These are phyloP conservation scores for Centaurea solstitialis DNA, from an alignment of 129 eudicot genomes.

Conservation along the genomic window DNA sequence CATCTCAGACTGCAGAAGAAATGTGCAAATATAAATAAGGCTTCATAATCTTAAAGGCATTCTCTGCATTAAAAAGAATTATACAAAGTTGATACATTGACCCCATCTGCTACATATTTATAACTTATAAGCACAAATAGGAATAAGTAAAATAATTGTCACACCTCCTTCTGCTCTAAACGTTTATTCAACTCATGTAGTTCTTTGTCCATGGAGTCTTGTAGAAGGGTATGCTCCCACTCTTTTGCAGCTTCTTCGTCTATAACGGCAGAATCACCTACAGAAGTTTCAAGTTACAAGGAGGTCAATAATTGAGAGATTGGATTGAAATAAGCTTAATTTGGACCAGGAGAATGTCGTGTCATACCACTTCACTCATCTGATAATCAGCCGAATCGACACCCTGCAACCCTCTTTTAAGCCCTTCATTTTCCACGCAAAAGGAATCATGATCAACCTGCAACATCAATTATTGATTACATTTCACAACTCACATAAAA, in stretches of 20 bases:
- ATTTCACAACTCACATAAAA: slow-evolving; percentile 10
- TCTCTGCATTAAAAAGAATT: not conserved
- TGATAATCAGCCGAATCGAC: slow-evolving; percentile 87
- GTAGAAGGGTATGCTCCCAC: slow-evolving; percentile 96
- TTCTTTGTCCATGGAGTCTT: slow-evolving; percentile 94
- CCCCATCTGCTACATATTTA: not conserved
- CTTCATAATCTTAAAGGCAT: not conserved
- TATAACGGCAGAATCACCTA: slow-evolving; percentile 80
- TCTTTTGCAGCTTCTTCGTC: slow-evolving; percentile 96
- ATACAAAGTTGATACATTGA: not conserved
- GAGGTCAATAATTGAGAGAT: not conserved
- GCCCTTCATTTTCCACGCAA: slow-evolving; percentile 72
- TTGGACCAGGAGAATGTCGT: slow-evolving; percentile 5
- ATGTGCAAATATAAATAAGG: not conserved
- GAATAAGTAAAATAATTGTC: not conserved
- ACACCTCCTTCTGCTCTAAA: slow-evolving; percentile 90
- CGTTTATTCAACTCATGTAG: slow-evolving; percentile 79
- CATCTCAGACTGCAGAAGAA: slow-evolving; percentile 88
- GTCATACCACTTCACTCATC: slow-evolving; percentile 90
- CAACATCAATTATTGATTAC: slow-evolving; percentile 15
- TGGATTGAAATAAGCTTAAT: slow-evolving; percentile 3
- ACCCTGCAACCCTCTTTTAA: slow-evolving; percentile 71
- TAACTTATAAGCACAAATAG: not conserved
- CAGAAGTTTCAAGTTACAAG: slow-evolving; percentile 8
- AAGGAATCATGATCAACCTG: slow-evolving; percentile 57